Percentiles rank a stretch among this genome's conserved stretches.
Evolutionary conservation across 164 flowering plant species (phyloP).

Genomic region (Nelumbo lutea): DNA sequence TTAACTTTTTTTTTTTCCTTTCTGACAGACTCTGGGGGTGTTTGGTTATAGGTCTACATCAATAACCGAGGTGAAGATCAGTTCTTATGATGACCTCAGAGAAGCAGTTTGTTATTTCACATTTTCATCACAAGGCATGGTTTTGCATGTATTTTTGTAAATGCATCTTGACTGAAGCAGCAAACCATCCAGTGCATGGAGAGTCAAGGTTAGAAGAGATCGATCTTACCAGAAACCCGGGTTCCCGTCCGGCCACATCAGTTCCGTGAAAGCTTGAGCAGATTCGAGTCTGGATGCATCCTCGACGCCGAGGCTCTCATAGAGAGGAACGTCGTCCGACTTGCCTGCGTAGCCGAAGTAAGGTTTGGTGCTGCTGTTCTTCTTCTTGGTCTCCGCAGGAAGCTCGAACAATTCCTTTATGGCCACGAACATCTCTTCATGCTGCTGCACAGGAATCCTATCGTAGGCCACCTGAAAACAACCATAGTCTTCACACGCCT

Average conservation of each 20-base stretch:
- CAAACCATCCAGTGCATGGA: too few species aligned
- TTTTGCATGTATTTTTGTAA: too few species aligned
- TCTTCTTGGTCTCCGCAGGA: conserved; percentile 43
- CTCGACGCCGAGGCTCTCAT: conserved; percentile 48
- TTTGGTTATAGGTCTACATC: too few species aligned
- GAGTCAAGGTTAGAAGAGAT: not conserved
- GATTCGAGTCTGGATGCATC: conserved; percentile 19
- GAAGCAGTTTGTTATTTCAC: too few species aligned
- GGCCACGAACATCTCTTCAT: conserved; percentile 27
- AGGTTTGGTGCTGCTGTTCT: conserved; percentile 32
- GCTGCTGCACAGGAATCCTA: conserved; percentile 15
- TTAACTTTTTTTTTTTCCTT: too few species aligned
- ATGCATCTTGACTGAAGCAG: too few species aligned
- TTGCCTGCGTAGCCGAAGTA: conserved; percentile 37
- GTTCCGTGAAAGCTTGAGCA: conserved; percentile 33
- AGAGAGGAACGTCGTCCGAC: conserved; percentile 28
- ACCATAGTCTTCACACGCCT: conserved; percentile 48
- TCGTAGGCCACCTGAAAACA: conserved; percentile 33
- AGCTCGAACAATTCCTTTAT: conserved; percentile 45
- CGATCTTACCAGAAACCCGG: conserved; percentile 36
- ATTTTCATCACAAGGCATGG: too few species aligned
- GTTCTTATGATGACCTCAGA: too few species aligned
- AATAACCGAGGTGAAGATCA: too few species aligned
- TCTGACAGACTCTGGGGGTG: too few species aligned
- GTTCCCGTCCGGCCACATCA: conserved; percentile 62